Conservation (phyloP, 345 rosid species). For the Citrus unshiu region DNA sequence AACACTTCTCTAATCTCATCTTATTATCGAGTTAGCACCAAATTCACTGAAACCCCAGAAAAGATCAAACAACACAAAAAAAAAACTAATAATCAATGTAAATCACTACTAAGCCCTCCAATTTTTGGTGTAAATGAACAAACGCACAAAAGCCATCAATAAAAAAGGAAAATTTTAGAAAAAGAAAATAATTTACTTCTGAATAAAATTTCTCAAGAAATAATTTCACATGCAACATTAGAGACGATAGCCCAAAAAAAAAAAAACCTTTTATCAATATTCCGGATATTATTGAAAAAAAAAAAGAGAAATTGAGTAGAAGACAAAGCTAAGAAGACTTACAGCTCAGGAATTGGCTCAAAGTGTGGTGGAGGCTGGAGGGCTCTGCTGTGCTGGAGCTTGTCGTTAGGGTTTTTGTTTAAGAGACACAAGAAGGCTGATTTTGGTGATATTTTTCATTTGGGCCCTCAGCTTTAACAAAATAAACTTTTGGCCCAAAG, state of each 20-base stretch:
- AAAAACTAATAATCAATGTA: neutral
- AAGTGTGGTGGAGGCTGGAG: neutral
- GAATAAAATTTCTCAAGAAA: neutral
- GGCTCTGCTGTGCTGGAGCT: neutral
- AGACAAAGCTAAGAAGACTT: neutral
- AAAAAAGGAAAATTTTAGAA: neutral
- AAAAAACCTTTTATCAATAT: neutral
- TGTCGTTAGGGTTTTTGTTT: neutral
- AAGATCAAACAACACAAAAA: neutral
- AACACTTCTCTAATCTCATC: conserved; percentile 90
- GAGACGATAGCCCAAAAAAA: neutral
- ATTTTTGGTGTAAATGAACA: neutral
- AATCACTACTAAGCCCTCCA: neutral
- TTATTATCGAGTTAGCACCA: conserved; percentile 9
- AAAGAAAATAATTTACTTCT: neutral
- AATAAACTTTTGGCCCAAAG: neutral
- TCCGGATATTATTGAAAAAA: neutral
- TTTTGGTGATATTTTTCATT: neutral
- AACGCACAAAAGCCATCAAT: neutral
- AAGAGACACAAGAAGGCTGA: neutral
- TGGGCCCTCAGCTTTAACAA: neutral
- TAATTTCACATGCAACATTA: neutral
- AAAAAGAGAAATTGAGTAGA: neutral
- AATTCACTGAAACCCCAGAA: neutral
- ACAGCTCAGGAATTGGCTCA: neutral